phyloP scores from a whole-genome alignment of 1,284 basidiomycete genomes.

The Abortiporus biennis region DNA sequence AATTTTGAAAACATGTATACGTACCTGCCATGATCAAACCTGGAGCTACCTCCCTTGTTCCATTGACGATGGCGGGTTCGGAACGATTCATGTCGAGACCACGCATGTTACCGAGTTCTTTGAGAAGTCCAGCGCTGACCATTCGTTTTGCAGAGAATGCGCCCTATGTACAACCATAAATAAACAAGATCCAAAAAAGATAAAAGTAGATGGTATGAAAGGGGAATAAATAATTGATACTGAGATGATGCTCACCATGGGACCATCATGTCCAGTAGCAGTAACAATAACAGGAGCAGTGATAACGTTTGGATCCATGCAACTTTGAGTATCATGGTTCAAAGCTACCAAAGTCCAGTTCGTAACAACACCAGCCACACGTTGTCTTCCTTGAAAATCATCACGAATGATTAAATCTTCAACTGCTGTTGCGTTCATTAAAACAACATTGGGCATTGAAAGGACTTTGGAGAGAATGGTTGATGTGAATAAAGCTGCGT shows the following conservation, averaged over 20 bases:
- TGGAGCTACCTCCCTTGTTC: constrained; percentile 75
- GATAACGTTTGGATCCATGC: constrained; percentile 86
- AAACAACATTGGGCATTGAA: constrained; percentile 66
- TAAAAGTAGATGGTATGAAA: neutral
- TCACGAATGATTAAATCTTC: constrained; percentile 71
- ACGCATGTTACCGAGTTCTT: constrained; percentile 80
- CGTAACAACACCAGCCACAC: constrained; percentile 79
- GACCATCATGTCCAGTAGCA: constrained; percentile 72
- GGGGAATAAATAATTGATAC: too few species aligned
- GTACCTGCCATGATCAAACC: constrained; percentile 72
- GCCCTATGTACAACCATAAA: constrained; percentile 28
- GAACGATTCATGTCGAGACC: constrained; percentile 76
- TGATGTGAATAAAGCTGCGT: constrained; percentile 78
- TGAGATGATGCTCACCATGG: constrained; percentile 38
- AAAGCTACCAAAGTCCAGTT: constrained; percentile 84
- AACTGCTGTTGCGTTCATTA: constrained; percentile 75
- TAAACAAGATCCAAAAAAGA: neutral
- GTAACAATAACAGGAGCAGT: constrained; percentile 72
- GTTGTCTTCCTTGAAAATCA: constrained; percentile 54
- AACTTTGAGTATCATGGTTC: constrained; percentile 78
- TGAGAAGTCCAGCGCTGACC: constrained; percentile 69
- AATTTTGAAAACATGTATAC: constrained; percentile 22
- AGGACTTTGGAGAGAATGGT: constrained; percentile 75
- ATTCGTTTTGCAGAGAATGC: constrained; percentile 83
- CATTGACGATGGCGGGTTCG: constrained; percentile 72